Conservation (phyloP, 306 rosid species). For the Mucuna pruriens region DNA sequence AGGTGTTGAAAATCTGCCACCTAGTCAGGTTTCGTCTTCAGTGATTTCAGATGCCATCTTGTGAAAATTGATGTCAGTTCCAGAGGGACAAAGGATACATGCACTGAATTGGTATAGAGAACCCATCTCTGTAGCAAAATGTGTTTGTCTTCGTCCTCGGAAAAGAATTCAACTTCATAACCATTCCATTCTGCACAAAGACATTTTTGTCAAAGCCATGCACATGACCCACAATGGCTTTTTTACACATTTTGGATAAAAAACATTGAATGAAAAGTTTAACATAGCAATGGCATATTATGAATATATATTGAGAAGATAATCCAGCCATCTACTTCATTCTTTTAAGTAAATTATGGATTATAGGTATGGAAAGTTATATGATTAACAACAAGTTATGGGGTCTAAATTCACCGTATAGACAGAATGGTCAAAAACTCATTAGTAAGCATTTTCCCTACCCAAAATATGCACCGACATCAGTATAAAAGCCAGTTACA, state of each 20-base stretch:
- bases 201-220: constrained; percentile 18
- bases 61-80: constrained; percentile 47
- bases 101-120: constrained; percentile 37
- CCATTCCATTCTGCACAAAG: constrained; percentile 46
- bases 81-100: constrained; percentile 44
- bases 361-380: not conserved
- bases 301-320: not conserved
- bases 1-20: constrained; percentile 34
- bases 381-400: not conserved
- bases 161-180: constrained; percentile 40
- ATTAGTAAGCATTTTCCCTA: not conserved
- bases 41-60: constrained; percentile 40
- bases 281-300: not conserved
- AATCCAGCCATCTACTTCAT: constrained; percentile 2
- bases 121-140: constrained; percentile 37
- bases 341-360: constrained; percentile 1
- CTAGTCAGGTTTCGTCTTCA: constrained; percentile 37
- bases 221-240: constrained; percentile 14
- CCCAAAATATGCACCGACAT: not conserved
- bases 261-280: not conserved
- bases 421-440: not conserved
- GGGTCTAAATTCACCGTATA: not conserved
- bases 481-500: not conserved
- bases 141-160: constrained; percentile 51
- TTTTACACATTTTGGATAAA: constrained; percentile 9